These are phyloP conservation scores for Pholiota adiposa DNA, from an alignment of 1,284 basidiomycete genomes.

Conservation along the genomic window DNA sequence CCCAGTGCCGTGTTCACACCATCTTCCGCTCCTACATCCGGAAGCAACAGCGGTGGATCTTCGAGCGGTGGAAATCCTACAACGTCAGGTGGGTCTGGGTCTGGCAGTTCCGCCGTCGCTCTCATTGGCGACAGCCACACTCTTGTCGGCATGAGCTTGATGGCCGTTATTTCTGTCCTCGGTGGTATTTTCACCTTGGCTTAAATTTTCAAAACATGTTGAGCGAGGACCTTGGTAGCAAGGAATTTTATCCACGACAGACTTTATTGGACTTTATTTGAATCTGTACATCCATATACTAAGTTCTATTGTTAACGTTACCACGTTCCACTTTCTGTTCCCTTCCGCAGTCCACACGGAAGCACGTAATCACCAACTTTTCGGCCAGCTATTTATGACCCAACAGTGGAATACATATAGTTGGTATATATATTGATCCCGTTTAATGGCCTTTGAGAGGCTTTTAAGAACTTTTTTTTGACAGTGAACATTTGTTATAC, in stretches of 20 bases:
- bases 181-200: constrained; percentile 52
- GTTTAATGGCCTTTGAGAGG: neutral
- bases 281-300: constrained; percentile 1
- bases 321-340: neutral
- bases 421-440: neutral
- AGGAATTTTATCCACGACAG: neutral
- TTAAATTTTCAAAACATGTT: constrained; percentile 19
- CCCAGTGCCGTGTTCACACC: constrained; percentile 75
- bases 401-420: neutral
- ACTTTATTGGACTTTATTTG: constrained; percentile 7
- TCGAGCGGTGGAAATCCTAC: constrained; percentile 14
- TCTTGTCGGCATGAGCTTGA: constrained; percentile 44
- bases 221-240: neutral
- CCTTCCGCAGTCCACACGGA: neutral
- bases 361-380: neutral
- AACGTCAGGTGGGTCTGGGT: constrained; percentile 20
- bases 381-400: neutral
- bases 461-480: too few species aligned
- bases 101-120: constrained; percentile 11
- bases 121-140: constrained; percentile 25
- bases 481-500: too few species aligned
- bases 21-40: constrained; percentile 37
- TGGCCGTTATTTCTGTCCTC: constrained; percentile 41
- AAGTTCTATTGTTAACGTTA: neutral
- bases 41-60: constrained; percentile 19